Conservation (phyloP, 441 rosid species). For the Jatropha multifida region DNA sequence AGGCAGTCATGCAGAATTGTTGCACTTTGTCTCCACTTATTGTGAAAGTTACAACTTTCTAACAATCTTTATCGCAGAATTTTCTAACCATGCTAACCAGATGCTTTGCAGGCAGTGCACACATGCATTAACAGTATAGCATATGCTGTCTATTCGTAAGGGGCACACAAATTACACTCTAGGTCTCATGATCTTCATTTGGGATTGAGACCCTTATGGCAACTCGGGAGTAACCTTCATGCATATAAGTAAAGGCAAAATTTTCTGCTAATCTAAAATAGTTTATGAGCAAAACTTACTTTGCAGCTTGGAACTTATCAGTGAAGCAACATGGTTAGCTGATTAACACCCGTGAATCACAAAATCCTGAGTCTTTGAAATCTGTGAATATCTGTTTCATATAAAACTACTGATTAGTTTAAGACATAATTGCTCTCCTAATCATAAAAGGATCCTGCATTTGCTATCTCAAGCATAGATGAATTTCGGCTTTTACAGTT, state of each 20-base stretch:
- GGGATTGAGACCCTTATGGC: not conserved
- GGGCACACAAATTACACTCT: not conserved
- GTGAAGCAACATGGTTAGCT: not conserved
- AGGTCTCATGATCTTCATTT: not conserved
- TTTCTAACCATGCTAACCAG: not conserved
- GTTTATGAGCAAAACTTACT: not conserved
- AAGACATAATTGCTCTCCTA: not conserved
- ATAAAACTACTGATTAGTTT: not conserved
- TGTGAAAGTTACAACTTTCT: slow-evolving; percentile 28
- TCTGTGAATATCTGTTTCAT: not conserved
- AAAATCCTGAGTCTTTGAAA: not conserved
- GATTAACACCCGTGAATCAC: not conserved
- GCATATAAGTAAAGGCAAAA: not conserved
- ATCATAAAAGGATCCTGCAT: too few relatives aligned
- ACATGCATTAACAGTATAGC: not conserved
- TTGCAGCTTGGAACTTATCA: not conserved
- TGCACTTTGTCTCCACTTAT: not conserved
- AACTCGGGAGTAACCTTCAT: not conserved
- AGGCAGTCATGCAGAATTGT: not conserved
- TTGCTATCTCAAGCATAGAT: too few relatives aligned
- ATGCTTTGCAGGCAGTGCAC: not conserved
- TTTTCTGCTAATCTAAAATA: not conserved
- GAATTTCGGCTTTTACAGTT: too few relatives aligned
- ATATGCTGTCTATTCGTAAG: not conserved
- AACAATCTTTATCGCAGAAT: slow-evolving; percentile 11